Evolutionary conservation across 1,284 basidiomycete genomes (phyloP).

Genomic region (Cryptococcus sp.): DNA sequence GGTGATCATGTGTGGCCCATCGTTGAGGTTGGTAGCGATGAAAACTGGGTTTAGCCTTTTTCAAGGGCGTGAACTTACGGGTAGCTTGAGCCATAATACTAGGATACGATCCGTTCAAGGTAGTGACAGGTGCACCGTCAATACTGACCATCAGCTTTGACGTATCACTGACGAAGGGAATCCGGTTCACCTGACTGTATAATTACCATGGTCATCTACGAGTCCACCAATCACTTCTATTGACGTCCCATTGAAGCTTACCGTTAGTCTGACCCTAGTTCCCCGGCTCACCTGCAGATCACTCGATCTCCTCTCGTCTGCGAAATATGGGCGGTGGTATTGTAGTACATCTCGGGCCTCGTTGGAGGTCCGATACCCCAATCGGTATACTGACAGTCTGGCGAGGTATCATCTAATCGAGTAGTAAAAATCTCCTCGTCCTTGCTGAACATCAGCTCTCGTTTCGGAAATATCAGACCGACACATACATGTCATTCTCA

Average conservation of each 20-base stretch:
- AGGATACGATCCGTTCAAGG: neutral
- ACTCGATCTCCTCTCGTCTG: slow-evolving; percentile 3
- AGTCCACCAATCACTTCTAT: slow-evolving; percentile 4
- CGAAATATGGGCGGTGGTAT: slow-evolving; percentile 2
- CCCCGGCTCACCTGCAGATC: slow-evolving; percentile 5
- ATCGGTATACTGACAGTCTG: slow-evolving; percentile 6
- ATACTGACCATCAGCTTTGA: neutral
- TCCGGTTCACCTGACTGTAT: slow-evolving; percentile 4
- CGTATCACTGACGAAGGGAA: neutral
- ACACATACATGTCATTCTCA: neutral
- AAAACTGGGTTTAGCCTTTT: slow-evolving; percentile 7
- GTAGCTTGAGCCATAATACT: neutral
- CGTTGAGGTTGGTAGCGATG: slow-evolving; percentile 1
- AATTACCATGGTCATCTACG: slow-evolving; percentile 8
- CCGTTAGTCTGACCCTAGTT: too few relatives aligned
- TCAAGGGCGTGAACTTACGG: neutral
- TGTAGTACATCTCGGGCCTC: slow-evolving; percentile 4
- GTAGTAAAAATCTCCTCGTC: slow-evolving; percentile 4
- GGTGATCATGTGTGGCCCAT: slow-evolving; percentile 2
- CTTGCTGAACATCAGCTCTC: too few relatives aligned
- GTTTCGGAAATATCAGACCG: too few relatives aligned
- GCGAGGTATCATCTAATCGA: slow-evolving; percentile 11
- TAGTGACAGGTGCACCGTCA: neutral
- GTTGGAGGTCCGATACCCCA: neutral
- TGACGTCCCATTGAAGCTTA: slow-evolving; percentile 11